phyloP scores from a whole-genome alignment of 2,329 filamentous ascomycete genomes.

The Colletotrichum limetticola region DNA sequence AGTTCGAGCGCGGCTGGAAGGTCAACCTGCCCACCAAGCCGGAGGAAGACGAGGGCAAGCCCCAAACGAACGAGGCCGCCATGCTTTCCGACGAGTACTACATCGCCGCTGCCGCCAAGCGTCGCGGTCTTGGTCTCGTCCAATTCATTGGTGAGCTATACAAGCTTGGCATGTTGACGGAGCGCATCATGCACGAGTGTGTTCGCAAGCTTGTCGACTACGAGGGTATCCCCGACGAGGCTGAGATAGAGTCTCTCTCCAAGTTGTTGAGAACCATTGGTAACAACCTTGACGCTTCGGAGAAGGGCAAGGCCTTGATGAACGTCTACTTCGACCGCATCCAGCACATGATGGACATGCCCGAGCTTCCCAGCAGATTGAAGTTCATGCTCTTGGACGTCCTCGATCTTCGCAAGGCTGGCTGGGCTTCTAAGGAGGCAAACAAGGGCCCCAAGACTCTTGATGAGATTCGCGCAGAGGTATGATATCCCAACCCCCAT shows the following conservation, averaged over 20 bases:
- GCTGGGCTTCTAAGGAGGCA: constrained; percentile 87
- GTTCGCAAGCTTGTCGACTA: constrained; percentile 97
- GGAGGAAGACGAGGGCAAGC: constrained; percentile 63
- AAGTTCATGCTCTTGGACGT: constrained; percentile 98
- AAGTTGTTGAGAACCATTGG: constrained; percentile 94
- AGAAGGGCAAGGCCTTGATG: constrained; percentile 88
- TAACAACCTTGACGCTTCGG: constrained; percentile 82
- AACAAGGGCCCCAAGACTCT: constrained; percentile 98
- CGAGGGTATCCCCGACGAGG: constrained; percentile 91
- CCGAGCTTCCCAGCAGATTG: constrained; percentile 85
- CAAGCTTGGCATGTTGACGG: constrained; percentile 98
- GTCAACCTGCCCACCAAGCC: constrained; percentile 82
- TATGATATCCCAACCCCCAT: constrained; percentile 47
- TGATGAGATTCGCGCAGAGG: constrained; percentile 86
- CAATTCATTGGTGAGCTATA: constrained; percentile 99
- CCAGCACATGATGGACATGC: constrained; percentile 80
- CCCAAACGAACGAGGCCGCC: constrained; percentile 74
- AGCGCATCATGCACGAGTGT: constrained; percentile 99
- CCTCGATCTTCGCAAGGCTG: constrained; percentile 79
- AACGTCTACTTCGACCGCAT: constrained; percentile 94
- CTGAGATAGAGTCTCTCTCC: constrained; percentile 94
- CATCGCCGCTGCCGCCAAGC: constrained; percentile 90
- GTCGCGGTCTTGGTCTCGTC: constrained; percentile 95
- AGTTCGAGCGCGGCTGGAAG: constrained; percentile 99
- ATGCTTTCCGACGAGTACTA: constrained; percentile 98